A percentile compares a stretch with the other conserved stretches of the same genome.
Evolutionary conservation across 768 basidiomycete species (phyloP).

Genomic region (Lepiota brunneoincarnata): DNA sequence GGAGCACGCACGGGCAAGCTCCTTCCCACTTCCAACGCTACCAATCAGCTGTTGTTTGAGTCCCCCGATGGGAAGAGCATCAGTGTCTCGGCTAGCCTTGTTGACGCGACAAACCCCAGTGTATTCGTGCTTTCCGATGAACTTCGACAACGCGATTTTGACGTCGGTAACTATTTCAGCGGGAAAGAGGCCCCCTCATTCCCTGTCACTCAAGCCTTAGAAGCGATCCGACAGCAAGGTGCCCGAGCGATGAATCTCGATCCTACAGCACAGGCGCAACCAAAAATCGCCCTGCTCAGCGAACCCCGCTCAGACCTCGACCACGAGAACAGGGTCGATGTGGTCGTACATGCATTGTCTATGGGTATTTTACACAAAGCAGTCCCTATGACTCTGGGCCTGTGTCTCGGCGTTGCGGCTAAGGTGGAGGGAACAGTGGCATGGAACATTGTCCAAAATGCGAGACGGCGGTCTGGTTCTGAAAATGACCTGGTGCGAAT

Average conservation of each 20-base stretch:
- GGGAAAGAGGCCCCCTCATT: slow-evolving; percentile 23
- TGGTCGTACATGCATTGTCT: slow-evolving; percentile 58
- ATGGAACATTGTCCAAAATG: slow-evolving; percentile 43
- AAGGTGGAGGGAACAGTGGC: slow-evolving; percentile 52
- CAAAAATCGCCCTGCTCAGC: slow-evolving; percentile 63
- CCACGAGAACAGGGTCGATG: slow-evolving; percentile 36
- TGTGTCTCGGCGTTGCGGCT: slow-evolving; percentile 66
- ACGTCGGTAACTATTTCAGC: slow-evolving; percentile 33
- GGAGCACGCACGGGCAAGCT: slow-evolving; percentile 73
- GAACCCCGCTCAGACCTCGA: slow-evolving; percentile 22
- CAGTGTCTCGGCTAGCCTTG: slow-evolving; percentile 44
- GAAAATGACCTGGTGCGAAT: slow-evolving; percentile 41
- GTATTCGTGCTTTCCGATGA: slow-evolving; percentile 54
- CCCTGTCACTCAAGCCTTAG: slow-evolving; percentile 35
- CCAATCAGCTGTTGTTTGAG: slow-evolving; percentile 35
- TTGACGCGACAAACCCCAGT: slow-evolving; percentile 77
- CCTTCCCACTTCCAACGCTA: slow-evolving; percentile 55
- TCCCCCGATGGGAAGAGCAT: slow-evolving; percentile 17
- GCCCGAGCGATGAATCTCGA: slow-evolving; percentile 64
- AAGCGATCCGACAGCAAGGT: slow-evolving; percentile 52
- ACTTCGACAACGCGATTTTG: slow-evolving; percentile 33
- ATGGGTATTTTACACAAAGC: slow-evolving; percentile 75
- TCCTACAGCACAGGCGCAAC: slow-evolving; percentile 61
- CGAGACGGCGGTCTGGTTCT: slow-evolving; percentile 17
- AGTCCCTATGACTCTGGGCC: slow-evolving; percentile 69